These are phyloP conservation scores for Colletotrichum somersetense DNA, from an alignment of 2,329 filamentous ascomycete genomes.

Conservation along the genomic window DNA sequence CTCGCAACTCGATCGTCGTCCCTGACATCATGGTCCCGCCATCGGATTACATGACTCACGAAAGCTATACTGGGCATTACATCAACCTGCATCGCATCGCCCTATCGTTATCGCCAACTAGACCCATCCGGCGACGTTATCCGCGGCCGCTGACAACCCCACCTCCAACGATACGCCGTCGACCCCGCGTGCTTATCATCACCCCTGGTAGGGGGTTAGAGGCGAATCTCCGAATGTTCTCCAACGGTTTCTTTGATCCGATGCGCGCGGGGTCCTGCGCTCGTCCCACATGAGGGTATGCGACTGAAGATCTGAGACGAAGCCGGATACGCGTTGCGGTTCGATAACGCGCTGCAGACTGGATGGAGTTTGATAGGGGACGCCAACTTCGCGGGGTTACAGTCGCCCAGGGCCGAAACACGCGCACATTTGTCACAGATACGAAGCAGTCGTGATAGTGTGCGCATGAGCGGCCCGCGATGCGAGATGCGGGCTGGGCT, in stretches of 20 bases:
- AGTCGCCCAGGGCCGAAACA: neutral
- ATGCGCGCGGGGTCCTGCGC: neutral
- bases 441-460: neutral
- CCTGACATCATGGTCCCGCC: neutral
- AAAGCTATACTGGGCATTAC: slow-evolving; percentile 12
- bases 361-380: slow-evolving; percentile 4
- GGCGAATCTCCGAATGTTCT: slow-evolving; percentile 19
- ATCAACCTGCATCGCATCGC: slow-evolving; percentile 27
- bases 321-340: neutral
- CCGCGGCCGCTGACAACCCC: slow-evolving; percentile 1
- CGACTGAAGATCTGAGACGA: neutral
- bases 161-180: neutral
- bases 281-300: neutral
- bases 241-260: slow-evolving; percentile 38
- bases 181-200: slow-evolving; percentile 36
- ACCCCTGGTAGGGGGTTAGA: neutral
- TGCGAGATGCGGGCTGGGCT: neutral
- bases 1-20: neutral
- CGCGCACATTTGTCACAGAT: slow-evolving; percentile 1
- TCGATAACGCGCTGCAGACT: slow-evolving; percentile 18
- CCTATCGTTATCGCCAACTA: slow-evolving; percentile 9
- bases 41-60: neutral
- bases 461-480: neutral
- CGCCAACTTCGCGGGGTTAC: neutral
- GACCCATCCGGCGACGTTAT: neutral